Evolutionary conservation across 768 basidiomycete species (phyloP), one percentile per base, ranked within the genome.

Genomic region (Trametes coccinea): DNA sequence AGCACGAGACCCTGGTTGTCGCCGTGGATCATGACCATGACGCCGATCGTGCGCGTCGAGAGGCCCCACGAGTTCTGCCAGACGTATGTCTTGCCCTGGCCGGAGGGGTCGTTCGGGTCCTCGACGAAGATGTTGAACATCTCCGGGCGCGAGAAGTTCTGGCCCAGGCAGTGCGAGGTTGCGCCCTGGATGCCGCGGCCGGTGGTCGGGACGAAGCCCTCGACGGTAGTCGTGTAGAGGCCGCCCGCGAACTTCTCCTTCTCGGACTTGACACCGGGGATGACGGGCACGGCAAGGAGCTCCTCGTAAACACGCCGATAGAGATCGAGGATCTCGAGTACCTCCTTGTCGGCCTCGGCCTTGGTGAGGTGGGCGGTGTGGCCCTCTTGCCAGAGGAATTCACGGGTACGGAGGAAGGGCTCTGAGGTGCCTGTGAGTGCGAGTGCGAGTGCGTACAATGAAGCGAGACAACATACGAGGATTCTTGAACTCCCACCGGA

Each of bases 321-420:
- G 63, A 98, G 87, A 58, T 97, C 95, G 69, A 99, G 89, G 68
- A 99, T 98, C 59, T 96, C 84, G 17, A 83, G 86, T 14, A 98
- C 97, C 77, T 98, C 97, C 53, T 77, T 79, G 70, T 93, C 97
- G 29, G 96, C 96, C 74, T 98, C 96, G 3, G 79, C 72, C 75
- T 95, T 90, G 66, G 90, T 92, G 46, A 95, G 82, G 76, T 90
- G 87, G 3, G 97, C 96, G 8, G 97, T 98, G 79, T 99, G 97
- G 40, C 97, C 97, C 76, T 99, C 97, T 78, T 99, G 97, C 97
- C 97, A 99, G n/a, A 99, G 80, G 83, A 98, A 99, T 78, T 99
- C 97, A 72, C 97, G 92, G 2, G 97, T 98, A 58, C 97, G 94
- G 40, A 99, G 84, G 90, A 99, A 99, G 7, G 97, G 97, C 75